These are phyloP conservation scores for Secale cereale DNA, from an alignment of 176 grass and related monocot species.

Conservation along the genomic window DNA sequence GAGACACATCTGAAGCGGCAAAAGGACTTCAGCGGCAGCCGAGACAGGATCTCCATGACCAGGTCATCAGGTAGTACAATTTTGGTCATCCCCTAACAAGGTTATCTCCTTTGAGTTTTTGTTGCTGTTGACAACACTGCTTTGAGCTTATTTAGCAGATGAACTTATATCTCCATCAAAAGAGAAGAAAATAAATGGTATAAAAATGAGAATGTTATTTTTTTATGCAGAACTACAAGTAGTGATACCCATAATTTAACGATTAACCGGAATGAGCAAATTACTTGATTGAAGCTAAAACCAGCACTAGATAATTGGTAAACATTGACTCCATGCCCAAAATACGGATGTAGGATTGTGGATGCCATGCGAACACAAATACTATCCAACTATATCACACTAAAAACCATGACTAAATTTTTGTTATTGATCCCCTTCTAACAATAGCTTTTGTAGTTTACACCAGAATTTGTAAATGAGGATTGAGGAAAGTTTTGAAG, in stretches of 20 bases:
- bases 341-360: no score
- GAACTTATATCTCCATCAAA: neutral
- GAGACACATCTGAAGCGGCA: conserved; percentile 29
- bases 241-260: no score
- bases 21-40: conserved; percentile 34
- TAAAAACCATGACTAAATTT: neutral
- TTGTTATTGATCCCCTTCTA: neutral
- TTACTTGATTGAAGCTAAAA: no score
- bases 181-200: neutral
- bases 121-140: no score
- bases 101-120: no score
- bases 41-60: conserved; percentile 22
- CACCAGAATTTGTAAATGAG: neutral
- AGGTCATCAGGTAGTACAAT: conserved; percentile 8
- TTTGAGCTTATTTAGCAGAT: no score
- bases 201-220: neutral
- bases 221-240: no score
- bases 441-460: neutral
- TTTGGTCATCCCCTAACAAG: neutral
- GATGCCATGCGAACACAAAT: neutral
- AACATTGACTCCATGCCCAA: no score
- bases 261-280: neutral
- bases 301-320: no score
- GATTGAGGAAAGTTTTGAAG: neutral
- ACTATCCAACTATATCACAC: neutral